Conservation (phyloP, 2,329 filamentous ascomycete genomes). For the Exophiala viscosa region DNA sequence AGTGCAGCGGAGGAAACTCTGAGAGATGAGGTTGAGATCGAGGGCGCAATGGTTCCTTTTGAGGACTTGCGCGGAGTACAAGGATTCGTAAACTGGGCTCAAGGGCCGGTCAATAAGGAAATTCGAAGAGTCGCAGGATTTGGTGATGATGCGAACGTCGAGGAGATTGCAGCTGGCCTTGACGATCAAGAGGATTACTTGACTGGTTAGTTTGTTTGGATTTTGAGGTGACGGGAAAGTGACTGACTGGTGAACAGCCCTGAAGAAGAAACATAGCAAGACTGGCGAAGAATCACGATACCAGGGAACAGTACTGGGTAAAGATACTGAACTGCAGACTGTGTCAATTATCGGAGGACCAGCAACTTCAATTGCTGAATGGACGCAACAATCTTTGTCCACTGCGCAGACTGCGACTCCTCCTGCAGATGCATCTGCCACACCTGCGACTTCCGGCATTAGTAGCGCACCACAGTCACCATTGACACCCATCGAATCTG, state of each 20-base stretch:
- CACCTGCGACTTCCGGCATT: conserved; percentile 24
- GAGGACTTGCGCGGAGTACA: conserved; percentile 76
- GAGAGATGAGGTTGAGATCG: conserved; percentile 47
- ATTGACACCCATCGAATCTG: conserved; percentile 16
- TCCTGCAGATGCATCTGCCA: conserved; percentile 14
- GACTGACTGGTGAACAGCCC: conserved; percentile 45
- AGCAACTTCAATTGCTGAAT: conserved; percentile 63
- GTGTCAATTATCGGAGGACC: conserved; percentile 76
- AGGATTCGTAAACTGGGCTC: conserved; percentile 75
- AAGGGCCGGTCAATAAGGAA: conserved; percentile 69
- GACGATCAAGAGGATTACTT: conserved; percentile 66
- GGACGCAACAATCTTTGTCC: conserved; percentile 40
- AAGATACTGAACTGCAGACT: conserved; percentile 64
- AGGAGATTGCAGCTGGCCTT: conserved; percentile 43
- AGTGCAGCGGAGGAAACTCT: conserved; percentile 66
- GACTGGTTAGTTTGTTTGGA: conserved; percentile 48
- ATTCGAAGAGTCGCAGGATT: conserved; percentile 76
- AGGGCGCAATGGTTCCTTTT: conserved; percentile 28
- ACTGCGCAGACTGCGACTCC: not conserved
- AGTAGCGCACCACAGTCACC: conserved; percentile 23
- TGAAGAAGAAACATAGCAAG: conserved; percentile 92
- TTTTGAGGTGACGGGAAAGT: conserved; percentile 3
- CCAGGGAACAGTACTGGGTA: conserved; percentile 77
- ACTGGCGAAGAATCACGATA: conserved; percentile 83
- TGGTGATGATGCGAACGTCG: conserved; percentile 51